Conservation (phyloP, 2,329 filamentous ascomycete species). For the Aspergillus ruber region DNA sequence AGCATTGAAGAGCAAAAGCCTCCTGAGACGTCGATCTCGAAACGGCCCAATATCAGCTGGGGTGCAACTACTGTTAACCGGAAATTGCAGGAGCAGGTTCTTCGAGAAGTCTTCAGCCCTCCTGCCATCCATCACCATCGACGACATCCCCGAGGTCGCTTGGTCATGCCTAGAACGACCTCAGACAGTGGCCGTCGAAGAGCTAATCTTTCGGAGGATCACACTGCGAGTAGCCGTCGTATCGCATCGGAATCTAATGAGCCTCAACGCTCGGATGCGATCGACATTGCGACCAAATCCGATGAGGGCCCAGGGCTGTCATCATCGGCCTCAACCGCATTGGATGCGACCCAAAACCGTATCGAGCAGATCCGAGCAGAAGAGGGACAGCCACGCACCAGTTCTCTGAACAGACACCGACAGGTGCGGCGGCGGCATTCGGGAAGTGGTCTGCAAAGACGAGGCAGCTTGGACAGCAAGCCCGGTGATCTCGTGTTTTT, state of each 20-base stretch:
- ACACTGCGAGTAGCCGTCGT: constrained; percentile 17
- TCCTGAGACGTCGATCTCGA: constrained; percentile 25
- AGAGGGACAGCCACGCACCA: constrained; percentile 41
- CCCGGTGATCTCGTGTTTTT: constrained; percentile 82
- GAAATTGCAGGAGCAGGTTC: constrained; percentile 78
- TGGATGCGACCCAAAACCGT: constrained; percentile 27
- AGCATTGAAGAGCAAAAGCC: constrained; percentile 9
- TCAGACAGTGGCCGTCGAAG: constrained; percentile 26
- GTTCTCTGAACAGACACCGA: constrained; percentile 25
- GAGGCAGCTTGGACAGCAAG: constrained; percentile 62
- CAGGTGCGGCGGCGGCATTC: constrained; percentile 65
- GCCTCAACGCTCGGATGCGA: constrained; percentile 16
- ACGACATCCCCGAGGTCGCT: constrained; percentile 58
- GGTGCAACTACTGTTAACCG: constrained; percentile 89
- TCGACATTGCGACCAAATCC: constrained; percentile 22
- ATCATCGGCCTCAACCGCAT: constrained; percentile 33
- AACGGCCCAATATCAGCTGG: constrained; percentile 59
- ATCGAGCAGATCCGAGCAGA: constrained; percentile 29
- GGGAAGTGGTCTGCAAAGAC: constrained; percentile 73
- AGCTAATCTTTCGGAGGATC: constrained; percentile 30
- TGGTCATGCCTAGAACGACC: constrained; percentile 52
- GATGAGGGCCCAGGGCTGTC: constrained; percentile 26
- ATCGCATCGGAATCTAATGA: constrained; percentile 13
- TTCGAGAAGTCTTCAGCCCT: constrained; percentile 84
- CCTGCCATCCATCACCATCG: constrained; percentile 76